These are phyloP conservation scores for Leccinum griseonigrum DNA, from an alignment of 1,284 basidiomycete genomes.

Conservation along the genomic window DNA sequence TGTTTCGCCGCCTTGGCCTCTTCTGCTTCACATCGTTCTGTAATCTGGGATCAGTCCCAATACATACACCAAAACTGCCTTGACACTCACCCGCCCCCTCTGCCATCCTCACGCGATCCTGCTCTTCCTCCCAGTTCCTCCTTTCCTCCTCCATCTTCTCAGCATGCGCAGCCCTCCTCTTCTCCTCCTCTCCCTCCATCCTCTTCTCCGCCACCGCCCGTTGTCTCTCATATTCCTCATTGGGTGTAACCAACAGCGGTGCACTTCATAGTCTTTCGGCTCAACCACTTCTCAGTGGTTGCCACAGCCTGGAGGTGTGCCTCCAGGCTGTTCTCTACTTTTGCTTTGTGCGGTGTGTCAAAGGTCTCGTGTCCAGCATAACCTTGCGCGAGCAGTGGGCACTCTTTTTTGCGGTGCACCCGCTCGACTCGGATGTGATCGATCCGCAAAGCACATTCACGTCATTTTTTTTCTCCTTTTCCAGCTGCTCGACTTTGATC, in stretches of 20 bases:
- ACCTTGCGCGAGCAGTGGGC: conserved; percentile 84
- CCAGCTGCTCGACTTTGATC: conserved; percentile 89
- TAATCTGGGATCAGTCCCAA: too few relatives aligned
- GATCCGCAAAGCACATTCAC: conserved; percentile 81
- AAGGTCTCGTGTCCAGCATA: conserved; percentile 84
- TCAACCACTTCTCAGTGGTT: conserved; percentile 78
- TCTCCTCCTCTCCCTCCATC: conserved; percentile 39
- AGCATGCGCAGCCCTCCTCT: conserved; percentile 57
- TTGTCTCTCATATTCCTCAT: too few relatives aligned
- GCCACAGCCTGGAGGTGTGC: conserved; percentile 56
- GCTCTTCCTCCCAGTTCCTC: conserved; percentile 49
- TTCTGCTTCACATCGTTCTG: conserved; percentile 56
- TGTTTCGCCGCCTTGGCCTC: conserved; percentile 56
- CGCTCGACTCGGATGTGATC: conserved; percentile 80
- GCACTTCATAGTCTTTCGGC: conserved; percentile 66
- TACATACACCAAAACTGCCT: conserved; percentile 50
- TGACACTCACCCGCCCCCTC: conserved; percentile 43
- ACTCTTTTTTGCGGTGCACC: conserved; percentile 93
- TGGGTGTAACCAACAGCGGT: conserved; percentile 28
- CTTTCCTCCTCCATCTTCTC: conserved; percentile 60
- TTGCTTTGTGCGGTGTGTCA: conserved; percentile 60
- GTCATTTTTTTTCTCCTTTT: conserved; percentile 89
- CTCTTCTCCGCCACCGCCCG: conserved; percentile 47
- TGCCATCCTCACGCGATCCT: conserved; percentile 56
- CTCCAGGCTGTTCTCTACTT: conserved; percentile 43